phyloP scores from a whole-genome alignment of 176 grass and related monocot genomes.

The Typha latifolia region DNA sequence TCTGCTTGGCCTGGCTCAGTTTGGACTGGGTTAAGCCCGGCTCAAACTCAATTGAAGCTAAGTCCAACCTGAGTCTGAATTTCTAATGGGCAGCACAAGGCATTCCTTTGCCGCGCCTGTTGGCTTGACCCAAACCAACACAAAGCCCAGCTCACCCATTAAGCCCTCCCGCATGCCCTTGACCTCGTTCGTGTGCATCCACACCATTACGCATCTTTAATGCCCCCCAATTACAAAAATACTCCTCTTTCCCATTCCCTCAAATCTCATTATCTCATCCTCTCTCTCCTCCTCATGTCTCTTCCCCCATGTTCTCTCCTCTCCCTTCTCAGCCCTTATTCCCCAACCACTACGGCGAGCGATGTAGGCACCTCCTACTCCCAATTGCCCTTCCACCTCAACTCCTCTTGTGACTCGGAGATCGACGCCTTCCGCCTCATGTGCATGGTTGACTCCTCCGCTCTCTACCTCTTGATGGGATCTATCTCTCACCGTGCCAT shows the following conservation, averaged over 20 bases:
- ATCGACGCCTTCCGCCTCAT: constrained; percentile 45
- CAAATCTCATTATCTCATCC: not conserved
- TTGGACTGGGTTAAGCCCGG: no score
- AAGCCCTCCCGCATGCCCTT: constrained; percentile 28
- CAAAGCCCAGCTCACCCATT: no score
- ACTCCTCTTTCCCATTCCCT: not conserved
- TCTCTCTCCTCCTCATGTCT: constrained; percentile 20
- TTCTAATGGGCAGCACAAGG: no score
- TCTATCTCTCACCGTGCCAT: constrained; percentile 29
- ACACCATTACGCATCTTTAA: constrained; percentile 17
- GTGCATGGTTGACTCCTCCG: constrained; percentile 32
- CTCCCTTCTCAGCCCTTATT: not conserved
- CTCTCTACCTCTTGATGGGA: constrained; percentile 28
- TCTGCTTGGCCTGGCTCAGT: no score
- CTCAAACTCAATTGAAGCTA: no score
- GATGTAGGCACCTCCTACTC: constrained; percentile 43
- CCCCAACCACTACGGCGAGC: constrained; percentile 29
- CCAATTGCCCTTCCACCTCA: constrained; percentile 79
- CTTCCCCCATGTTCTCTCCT: not conserved
- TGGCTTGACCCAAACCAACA: no score
- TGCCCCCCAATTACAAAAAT: not conserved
- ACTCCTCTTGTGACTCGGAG: constrained; percentile 33
- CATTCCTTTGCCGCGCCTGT: no score
- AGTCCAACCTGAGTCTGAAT: no score
- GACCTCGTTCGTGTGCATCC: constrained; percentile 24